Evolutionary conservation across 1,284 basidiomycete species (phyloP).

Genomic region (Ustilago shanxiensis): DNA sequence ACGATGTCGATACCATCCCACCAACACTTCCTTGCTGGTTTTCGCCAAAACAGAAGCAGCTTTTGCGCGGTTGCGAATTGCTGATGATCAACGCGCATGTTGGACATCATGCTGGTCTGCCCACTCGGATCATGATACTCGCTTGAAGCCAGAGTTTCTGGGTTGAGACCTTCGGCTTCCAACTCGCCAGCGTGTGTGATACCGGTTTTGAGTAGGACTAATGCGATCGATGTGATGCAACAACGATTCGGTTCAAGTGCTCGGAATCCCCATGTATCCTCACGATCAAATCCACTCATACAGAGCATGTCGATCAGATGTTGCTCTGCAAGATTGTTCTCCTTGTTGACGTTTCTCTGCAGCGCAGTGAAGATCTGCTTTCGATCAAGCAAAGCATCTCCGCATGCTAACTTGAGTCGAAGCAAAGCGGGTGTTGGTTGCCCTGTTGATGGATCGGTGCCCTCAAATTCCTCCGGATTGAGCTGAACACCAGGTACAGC

Average conservation of each 20-base stretch:
- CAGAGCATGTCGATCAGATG: slow-evolving; percentile 99
- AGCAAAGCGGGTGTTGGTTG: slow-evolving; percentile 80
- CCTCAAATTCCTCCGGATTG: slow-evolving; percentile 38
- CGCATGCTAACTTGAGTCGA: slow-evolving; percentile 72
- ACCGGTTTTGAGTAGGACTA: slow-evolving; percentile 96
- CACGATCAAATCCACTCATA: slow-evolving; percentile 97
- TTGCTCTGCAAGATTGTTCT: slow-evolving; percentile 98
- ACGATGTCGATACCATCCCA: slow-evolving; percentile 98
- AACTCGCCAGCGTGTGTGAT: slow-evolving; percentile 81
- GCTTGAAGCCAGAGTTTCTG: slow-evolving; percentile 15
- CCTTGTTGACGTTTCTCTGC: slow-evolving; percentile 98
- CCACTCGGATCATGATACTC: slow-evolving; percentile 53
- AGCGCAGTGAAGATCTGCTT: slow-evolving; percentile 95
- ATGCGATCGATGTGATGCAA: slow-evolving; percentile 96
- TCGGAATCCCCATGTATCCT: slow-evolving; percentile 97
- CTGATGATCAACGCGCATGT: slow-evolving; percentile 80
- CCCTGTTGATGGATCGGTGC: slow-evolving; percentile 75
- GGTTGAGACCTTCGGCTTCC: slow-evolving; percentile 39
- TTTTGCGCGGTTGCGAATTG: slow-evolving; percentile 99
- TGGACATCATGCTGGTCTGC: slow-evolving; percentile 64
- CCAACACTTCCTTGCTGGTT: slow-evolving; percentile 99
- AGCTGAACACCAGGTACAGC: slow-evolving; percentile 11
- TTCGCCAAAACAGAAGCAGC: slow-evolving; percentile 96
- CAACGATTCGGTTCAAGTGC: slow-evolving; percentile 94
- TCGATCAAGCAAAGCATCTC: slow-evolving; percentile 87